Conservation (phyloP, 202 grass and related monocot genomes). For the Zizania palustris region DNA sequence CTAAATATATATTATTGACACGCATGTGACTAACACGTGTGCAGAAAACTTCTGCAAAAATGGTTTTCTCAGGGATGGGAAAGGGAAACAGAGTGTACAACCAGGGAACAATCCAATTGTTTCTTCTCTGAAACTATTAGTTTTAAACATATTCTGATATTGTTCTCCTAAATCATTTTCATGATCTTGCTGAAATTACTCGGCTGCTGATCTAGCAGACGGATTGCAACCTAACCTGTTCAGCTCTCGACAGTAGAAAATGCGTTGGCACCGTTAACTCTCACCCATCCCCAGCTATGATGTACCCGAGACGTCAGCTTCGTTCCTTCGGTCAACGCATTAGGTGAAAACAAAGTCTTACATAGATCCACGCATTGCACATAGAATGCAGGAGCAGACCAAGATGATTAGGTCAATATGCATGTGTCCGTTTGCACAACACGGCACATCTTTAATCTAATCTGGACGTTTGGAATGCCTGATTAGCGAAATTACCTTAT, state of each 20-base stretch:
- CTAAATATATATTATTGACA: no score
- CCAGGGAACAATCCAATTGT: background rate
- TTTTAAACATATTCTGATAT: background rate
- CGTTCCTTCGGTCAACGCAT: slow-evolving; percentile 41
- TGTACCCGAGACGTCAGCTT: background rate
- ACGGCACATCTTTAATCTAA: background rate
- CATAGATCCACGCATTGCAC: no score
- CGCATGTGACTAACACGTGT: no score
- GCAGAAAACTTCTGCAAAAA: background rate
- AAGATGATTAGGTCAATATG: slow-evolving; percentile 25
- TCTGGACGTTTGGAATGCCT: background rate
- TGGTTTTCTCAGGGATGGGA: background rate
- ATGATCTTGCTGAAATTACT: slow-evolving; percentile 14
- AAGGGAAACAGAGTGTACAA: background rate
- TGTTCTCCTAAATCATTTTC: slow-evolving; percentile 5
- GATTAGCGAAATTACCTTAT: background rate
- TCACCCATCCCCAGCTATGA: slow-evolving; percentile 25
- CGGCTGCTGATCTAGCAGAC: background rate
- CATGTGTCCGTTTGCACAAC: background rate
- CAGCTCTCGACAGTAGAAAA: background rate
- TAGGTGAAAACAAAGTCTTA: slow-evolving; percentile 10
- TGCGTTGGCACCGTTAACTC: background rate
- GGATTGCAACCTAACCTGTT: slow-evolving; percentile 29
- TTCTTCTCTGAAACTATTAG: background rate
- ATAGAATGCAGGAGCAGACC: background rate